Evolutionary conservation across 2,329 filamentous ascomycete species (phyloP).

Genomic region (Zasmidium angulare): DNA sequence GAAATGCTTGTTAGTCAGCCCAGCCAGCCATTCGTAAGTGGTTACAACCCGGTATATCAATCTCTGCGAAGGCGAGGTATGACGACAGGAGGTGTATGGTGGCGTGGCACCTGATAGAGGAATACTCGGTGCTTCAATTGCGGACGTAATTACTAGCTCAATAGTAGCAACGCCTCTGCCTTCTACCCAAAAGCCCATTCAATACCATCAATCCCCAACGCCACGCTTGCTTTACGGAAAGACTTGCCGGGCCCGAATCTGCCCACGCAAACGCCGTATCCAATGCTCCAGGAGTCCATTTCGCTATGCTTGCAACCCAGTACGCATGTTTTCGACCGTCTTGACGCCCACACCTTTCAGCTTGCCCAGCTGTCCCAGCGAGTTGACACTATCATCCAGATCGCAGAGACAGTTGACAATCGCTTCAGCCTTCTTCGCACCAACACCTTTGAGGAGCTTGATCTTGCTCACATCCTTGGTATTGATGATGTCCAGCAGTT

Average conservation of each 20-base stretch:
- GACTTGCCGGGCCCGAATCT: background rate
- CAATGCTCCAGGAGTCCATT: background rate
- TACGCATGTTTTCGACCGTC: conserved; percentile 53
- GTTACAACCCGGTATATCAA: too few relatives aligned
- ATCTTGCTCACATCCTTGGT: conserved; percentile 67
- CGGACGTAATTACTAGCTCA: background rate
- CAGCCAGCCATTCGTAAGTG: too few relatives aligned
- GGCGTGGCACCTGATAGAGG: background rate
- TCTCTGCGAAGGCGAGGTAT: too few relatives aligned
- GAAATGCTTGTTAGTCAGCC: background rate
- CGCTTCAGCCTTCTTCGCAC: conserved; percentile 66
- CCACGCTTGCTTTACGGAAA: background rate
- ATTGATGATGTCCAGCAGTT: conserved; percentile 70
- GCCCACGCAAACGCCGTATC: background rate
- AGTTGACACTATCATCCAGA: conserved; percentile 42
- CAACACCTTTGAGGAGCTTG: conserved; percentile 67
- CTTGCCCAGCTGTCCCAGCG: conserved; percentile 45
- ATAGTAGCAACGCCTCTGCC: background rate
- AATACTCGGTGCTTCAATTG: background rate
- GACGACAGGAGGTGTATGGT: background rate
- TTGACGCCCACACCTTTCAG: conserved; percentile 51
- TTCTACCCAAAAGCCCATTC: background rate
- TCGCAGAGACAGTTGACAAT: conserved; percentile 51
- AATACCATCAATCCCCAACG: background rate
- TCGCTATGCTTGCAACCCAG: conserved; percentile 29